Base-by-base conservation (phyloP, 441 rosid genomes). In the Corymbia citriodora region DNA sequence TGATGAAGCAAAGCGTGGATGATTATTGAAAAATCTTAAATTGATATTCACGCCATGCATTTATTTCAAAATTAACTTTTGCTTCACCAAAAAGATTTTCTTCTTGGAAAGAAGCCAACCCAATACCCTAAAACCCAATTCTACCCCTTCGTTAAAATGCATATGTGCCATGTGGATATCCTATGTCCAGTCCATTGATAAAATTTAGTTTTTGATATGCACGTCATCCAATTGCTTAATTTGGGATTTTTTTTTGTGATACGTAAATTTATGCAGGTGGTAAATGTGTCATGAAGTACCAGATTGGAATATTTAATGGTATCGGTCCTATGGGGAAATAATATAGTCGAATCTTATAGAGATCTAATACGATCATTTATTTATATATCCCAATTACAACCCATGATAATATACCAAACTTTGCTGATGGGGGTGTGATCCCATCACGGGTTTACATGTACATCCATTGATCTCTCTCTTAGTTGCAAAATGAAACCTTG, bases 61-160 rank as follows among this genome's bases (percentile, higher is more conserved):
- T 25, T 45, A 27, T 3, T 10, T 5, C 1, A 0, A 2, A 6
- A 45, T 40, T 7, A 12, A 14, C 23, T 45, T 74, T 79, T 1
- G 6, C 6, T 1, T 14, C 8, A 1, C 13, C 82, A 33, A 72
- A 72, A 4, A 10, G 27, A 72, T 72, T 19, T 72, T 36, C 49
- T 33, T 36, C 27, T 72, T 1, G 27, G 18, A 72, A 72, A 18
- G 25, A 72, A 9, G 33, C 14, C 49, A 10, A 72, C 49, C 27
- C 4, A 1, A 0, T 72, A 36, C 2, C 6, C 82, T 36, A 18
- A 40, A 72, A 25, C 49, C 27, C 49, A 1, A 36, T 10, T 5
- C 25, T 36, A 9, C 79, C 79, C 45, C 45, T 68, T 21, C 11
- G 2, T 36, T 31, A 0, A 65, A 65, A 16, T 68, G 40, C 2